phyloP scores from a whole-genome alignment of 148 eudicot species.

The Rhododendron kiyosumense region DNA sequence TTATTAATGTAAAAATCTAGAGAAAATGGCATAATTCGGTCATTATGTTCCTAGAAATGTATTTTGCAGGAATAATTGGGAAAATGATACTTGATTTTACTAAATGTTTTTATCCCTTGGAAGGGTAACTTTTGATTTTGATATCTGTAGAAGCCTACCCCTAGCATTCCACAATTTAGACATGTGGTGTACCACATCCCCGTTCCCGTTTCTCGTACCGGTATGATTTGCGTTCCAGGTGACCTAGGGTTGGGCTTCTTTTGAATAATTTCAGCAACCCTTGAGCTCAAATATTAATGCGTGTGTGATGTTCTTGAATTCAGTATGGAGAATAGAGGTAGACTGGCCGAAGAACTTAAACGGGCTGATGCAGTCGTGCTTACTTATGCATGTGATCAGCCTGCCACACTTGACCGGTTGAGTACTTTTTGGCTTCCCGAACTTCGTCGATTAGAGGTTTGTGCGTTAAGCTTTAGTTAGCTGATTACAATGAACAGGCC shows the following conservation, averaged over 20 bases:
- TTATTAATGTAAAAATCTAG: too few species aligned
- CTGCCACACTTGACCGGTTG: conserved; percentile 68
- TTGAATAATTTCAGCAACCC: not conserved
- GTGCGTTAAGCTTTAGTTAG: not conserved
- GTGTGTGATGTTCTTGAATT: not conserved
- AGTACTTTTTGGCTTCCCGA: conserved; percentile 93
- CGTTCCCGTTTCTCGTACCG: too few species aligned
- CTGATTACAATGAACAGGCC: not conserved
- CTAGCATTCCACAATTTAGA: too few species aligned
- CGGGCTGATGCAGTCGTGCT: conserved; percentile 91
- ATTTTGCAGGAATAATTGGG: too few species aligned
- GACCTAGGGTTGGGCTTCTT: not conserved
- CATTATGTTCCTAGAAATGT: too few species aligned
- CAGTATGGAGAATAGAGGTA: conserved; percentile 65
- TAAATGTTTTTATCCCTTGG: too few species aligned
- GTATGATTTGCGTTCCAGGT: too few species aligned
- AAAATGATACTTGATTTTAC: too few species aligned
- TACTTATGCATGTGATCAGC: conserved; percentile 89
- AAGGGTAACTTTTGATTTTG: too few species aligned
- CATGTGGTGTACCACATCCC: too few species aligned
- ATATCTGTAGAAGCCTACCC: too few species aligned
- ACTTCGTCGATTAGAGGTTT: conserved; percentile 84
- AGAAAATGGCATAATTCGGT: too few species aligned
- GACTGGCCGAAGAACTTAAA: conserved; percentile 67
- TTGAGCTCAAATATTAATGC: conserved; percentile 5